Base-by-base conservation (phyloP, 2,329 filamentous ascomycete genomes). In the Neonectria neomacrospora region DNA sequence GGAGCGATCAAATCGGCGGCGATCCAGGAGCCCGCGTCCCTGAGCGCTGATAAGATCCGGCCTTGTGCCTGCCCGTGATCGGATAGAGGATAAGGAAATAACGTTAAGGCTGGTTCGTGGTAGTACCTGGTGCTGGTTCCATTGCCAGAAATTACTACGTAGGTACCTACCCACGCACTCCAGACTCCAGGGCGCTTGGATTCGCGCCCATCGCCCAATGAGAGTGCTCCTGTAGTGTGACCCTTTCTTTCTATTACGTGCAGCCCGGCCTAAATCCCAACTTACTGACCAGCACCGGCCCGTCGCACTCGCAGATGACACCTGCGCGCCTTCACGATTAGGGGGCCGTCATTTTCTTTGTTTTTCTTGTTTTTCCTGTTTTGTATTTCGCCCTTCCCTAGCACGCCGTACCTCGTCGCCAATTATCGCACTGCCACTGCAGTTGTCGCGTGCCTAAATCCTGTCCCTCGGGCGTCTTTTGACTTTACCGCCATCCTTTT, bases 221-320 rank as follows among this genome's bases (percentile, higher is more conserved):
- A 54, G 58, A 56, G 34, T 11, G 45, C 55, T 30, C 32, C 42
- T 26, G 48, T 65, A 52, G 45, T 41, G 44, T 39, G 37, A 30
- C 22, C 58, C 50, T 55, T 63, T 53, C 42, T 58, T 63, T 58
- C 52, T 53, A 62, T 65, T 65, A 62, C 63, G 48, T 59, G 54
- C 63, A 63, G 58, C 28, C 30, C 34, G 57, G 58, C 23, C 54
- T 32, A 58, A 58, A 58, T 41, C 32, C 39, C 55, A 65, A 65
- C 56, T 58, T 58, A 51, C 51, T 56, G 41, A 28, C 56, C 56
- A 34, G 39, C 56, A 37, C 50, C 42, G 23, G 51, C 50, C 41
- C 55, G 51, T 51, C 52, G 41, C 34, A 47, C 5, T 47, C 56
- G 42, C 14, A 47, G 18, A 45, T 4, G 54, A 47, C 28, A 50